Base-by-base conservation (phyloP, 73 alveolate species). In the Durusdinium trenchii region DNA sequence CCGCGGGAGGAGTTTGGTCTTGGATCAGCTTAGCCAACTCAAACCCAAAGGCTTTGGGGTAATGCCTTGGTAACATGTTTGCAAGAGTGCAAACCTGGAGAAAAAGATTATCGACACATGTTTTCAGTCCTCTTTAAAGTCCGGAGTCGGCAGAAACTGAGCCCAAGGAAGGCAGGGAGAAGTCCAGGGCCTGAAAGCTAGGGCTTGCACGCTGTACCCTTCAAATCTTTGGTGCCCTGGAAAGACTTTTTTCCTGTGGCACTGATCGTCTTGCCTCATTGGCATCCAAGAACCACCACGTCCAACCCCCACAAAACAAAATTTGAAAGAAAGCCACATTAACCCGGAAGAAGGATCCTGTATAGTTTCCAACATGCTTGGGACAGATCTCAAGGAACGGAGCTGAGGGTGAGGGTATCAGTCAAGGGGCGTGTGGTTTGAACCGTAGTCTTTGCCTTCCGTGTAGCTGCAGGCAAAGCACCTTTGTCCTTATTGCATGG, bases 191-290 rank as follows among this genome's bases (percentile, higher is more conserved):
- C n/a, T n/a, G n/a, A n/a, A n/a, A n/a, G 35, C 18, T 73, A 51
- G 40, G 84, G 84, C 52, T 73, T 73, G 51, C 52, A 36, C 84
- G 84, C 84, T 20, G 84, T 73, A 9, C n/a, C 84, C 28, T 73
- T 73, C 84, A 73, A 73, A 10, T 14, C 26, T 0, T 30, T 30
- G 9, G 84, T 73, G 6, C 84, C 84, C 40, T 73, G 84, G 40
- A 73, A 73, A 32, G 51, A 30, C 47, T 35, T 30, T 30, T 73
- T 73, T n/a, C 84, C 84, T n/a, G 84, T 36, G 28, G 84, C 14
- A n/a, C 51, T 36, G 84, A 67, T 67, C 45, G 81, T 67, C 42
- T 67, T 67, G 81, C 81, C 81, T 67, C n/a, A n/a, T n/a, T n/a
- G n/a, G n/a, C n/a, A n/a, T n/a, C n/a, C n/a, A n/a, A n/a, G n/a